These are phyloP conservation scores for Tetragonia tetragonoides DNA, from an alignment of 148 eudicot species.

Conservation along the genomic window DNA sequence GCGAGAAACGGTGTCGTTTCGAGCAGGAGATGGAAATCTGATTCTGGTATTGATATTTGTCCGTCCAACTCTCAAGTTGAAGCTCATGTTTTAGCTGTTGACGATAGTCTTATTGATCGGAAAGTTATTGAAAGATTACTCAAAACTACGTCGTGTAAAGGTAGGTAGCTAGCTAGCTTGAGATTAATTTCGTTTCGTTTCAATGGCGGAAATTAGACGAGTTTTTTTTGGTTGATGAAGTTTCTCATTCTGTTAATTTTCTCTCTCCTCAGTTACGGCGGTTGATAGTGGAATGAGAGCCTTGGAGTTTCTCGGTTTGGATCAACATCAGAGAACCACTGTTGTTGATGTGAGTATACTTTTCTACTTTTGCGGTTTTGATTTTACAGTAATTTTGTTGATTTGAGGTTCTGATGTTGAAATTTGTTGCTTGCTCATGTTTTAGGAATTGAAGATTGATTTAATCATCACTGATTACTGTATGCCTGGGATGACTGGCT, in stretches of 20 bases:
- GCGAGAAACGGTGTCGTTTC: constrained; percentile 35
- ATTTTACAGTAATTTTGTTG: background rate
- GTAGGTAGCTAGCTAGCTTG: background rate
- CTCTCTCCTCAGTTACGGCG: constrained; percentile 54
- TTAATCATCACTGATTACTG: constrained; percentile 85
- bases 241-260: background rate
- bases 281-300: constrained; percentile 88
- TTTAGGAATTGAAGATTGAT: constrained; percentile 73
- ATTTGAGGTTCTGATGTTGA: background rate
- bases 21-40: constrained; percentile 30
- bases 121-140: constrained; percentile 40
- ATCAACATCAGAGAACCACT: constrained; percentile 47
- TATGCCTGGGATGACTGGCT: constrained; percentile 97
- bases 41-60: constrained; percentile 23
- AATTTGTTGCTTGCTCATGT: background rate
- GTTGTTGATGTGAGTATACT: constrained; percentile 46
- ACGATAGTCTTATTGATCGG: constrained; percentile 40
- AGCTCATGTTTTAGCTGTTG: constrained; percentile 45
- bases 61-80: constrained; percentile 15
- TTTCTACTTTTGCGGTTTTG: background rate
- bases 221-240: background rate
- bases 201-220: background rate
- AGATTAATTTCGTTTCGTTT: background rate
- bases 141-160: constrained; percentile 43
- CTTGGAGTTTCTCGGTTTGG: constrained; percentile 66